phyloP scores from a whole-genome alignment of 495 filamentous ascomycete genomes.

The Podospora tetraspora region DNA sequence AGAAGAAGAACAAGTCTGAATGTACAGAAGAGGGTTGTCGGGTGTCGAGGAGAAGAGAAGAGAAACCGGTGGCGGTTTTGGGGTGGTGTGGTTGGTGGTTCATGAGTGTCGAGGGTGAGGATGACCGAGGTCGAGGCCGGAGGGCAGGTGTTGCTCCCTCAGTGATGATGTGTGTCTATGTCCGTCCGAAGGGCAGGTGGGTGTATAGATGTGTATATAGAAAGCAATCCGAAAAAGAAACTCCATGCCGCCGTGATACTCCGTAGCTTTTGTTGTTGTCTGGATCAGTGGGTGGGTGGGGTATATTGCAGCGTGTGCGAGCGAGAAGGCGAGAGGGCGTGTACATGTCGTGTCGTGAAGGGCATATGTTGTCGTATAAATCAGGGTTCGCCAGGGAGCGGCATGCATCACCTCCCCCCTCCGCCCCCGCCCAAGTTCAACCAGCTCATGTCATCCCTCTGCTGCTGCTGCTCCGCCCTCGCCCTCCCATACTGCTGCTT shows the following conservation, averaged over 20 bases:
- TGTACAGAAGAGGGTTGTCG: neutral
- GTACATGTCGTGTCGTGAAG: constrained; percentile 8
- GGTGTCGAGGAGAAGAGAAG: neutral
- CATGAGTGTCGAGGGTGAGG: neutral
- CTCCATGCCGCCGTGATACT: neutral
- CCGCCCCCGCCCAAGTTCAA: constrained; percentile 51
- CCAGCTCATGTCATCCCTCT: constrained; percentile 66
- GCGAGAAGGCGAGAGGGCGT: neutral
- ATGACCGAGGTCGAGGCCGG: neutral
- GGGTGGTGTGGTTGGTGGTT: neutral
- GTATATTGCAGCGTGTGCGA: constrained; percentile 2
- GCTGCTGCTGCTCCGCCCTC: constrained; percentile 28
- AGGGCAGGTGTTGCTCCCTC: neutral
- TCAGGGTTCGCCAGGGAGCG: neutral
- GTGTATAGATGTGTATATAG: neutral
- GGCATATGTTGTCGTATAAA: neutral
- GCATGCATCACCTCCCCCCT: neutral
- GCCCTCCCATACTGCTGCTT: constrained; percentile 23
- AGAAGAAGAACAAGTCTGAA: constrained; percentile 1
- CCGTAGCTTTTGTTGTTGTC: neutral
- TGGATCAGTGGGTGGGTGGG: neutral
- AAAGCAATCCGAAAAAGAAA: constrained; percentile 4
- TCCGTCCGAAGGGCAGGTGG: neutral
- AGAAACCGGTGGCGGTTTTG: neutral
- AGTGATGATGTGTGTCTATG: neutral